These are phyloP conservation scores for Hygrocybe coccinea DNA, from an alignment of 768 basidiomycete genomes.

Conservation along the genomic window DNA sequence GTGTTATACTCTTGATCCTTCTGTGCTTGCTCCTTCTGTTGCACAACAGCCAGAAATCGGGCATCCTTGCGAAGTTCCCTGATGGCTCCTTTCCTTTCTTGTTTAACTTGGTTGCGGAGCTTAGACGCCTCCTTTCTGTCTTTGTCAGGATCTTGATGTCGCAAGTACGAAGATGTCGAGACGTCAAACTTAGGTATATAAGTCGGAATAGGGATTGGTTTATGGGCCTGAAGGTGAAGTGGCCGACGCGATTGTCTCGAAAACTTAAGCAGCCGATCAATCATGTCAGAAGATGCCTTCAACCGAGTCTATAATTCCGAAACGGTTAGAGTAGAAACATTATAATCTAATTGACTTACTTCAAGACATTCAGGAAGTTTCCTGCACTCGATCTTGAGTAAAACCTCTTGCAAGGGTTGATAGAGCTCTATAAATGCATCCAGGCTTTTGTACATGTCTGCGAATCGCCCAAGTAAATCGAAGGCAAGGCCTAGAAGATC, in stretches of 20 bases:
- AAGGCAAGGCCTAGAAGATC: slow-evolving; percentile 64
- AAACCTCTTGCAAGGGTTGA: slow-evolving; percentile 54
- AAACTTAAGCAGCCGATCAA: slow-evolving; percentile 67
- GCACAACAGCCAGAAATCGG: slow-evolving; percentile 83
- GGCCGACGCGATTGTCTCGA: slow-evolving; percentile 68
- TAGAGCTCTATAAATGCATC: slow-evolving; percentile 86
- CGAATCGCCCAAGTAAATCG: slow-evolving; percentile 59
- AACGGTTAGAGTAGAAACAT: slow-evolving; percentile 1
- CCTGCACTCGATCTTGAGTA: slow-evolving; percentile 48
- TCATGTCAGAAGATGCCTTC: slow-evolving; percentile 41
- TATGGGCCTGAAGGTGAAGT: slow-evolving; percentile 84
- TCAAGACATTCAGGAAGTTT: slow-evolving; percentile 48
- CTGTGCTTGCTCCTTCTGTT: slow-evolving; percentile 76
- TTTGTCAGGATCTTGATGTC: slow-evolving; percentile 83
- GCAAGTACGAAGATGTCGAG: slow-evolving; percentile 66
- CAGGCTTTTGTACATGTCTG: slow-evolving; percentile 71
- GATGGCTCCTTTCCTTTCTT: slow-evolving; percentile 95
- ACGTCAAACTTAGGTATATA: slow-evolving; percentile 92
- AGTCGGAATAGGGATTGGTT: slow-evolving; percentile 90
- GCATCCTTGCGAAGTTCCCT: slow-evolving; percentile 94
- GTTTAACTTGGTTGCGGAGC: slow-evolving; percentile 82
- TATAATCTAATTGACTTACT: slow-evolving; percentile 36
- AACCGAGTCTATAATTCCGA: slow-evolving; percentile 40
- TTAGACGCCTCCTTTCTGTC: slow-evolving; percentile 86
- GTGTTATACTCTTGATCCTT: slow-evolving; percentile 79